Percentiles rank a stretch among this genome's conserved stretches.
Conservation (phyloP, 108 stramenopile species). For the Nannochloropsis salina region DNA sequence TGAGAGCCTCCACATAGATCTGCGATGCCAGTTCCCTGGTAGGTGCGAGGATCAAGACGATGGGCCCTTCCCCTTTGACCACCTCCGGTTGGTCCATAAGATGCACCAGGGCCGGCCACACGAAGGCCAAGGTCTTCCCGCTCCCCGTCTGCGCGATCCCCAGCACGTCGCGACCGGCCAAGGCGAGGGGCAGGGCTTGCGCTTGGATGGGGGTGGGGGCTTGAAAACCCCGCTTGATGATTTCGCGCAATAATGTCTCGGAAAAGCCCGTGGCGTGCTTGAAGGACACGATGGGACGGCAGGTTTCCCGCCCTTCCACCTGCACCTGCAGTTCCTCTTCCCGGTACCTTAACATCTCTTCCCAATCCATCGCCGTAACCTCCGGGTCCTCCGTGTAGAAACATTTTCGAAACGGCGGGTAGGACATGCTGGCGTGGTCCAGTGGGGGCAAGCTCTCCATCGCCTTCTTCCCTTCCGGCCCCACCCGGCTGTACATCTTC, state of each 20-base stretch:
- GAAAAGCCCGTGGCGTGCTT: constrained; percentile 37
- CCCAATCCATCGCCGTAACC: constrained; percentile 11
- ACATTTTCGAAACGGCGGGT: constrained; percentile 29
- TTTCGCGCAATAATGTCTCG: constrained; percentile 32
- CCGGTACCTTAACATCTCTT: constrained; percentile 36
- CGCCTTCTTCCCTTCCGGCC: constrained; percentile 18
- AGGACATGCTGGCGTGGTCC: constrained; percentile 36
- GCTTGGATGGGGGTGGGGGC: constrained; percentile 54
- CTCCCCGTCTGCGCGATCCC: constrained; percentile 53
- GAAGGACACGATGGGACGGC: constrained; percentile 30
- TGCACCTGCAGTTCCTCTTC: constrained; percentile 35
- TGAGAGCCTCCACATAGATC: constrained; percentile 88
- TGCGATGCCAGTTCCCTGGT: constrained; percentile 94
- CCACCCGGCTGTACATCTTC: constrained; percentile 3
- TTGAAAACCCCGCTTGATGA: constrained; percentile 33
- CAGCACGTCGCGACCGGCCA: constrained; percentile 43
- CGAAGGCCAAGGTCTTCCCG: constrained; percentile 51
- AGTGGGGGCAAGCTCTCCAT: constrained; percentile 35
- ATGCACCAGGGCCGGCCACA: constrained; percentile 46
- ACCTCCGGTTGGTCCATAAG: constrained; percentile 66
- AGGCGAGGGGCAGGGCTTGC: constrained; percentile 16
- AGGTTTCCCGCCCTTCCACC: neutral
- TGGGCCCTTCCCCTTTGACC: constrained; percentile 72
- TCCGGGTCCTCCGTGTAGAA: constrained; percentile 36
- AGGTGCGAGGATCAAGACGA: constrained; percentile 83